phyloP scores from a whole-genome alignment of 2,329 filamentous ascomycete genomes.

The Ophiostoma perfectum region DNA sequence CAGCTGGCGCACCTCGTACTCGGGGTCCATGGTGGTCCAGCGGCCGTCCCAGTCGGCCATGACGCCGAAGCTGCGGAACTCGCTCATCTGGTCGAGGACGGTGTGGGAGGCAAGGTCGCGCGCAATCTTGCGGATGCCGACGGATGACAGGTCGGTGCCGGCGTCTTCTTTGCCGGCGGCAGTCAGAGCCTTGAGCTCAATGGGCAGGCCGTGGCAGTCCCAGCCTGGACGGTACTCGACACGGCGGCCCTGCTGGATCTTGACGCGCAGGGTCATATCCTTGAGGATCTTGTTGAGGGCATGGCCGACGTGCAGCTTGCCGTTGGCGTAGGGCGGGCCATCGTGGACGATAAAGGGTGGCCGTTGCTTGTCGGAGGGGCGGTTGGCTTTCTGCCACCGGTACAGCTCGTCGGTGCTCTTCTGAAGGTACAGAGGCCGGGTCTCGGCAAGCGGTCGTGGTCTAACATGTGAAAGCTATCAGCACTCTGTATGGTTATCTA shows the following conservation, averaged over 20 bases:
- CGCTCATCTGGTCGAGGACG: conserved; percentile 65
- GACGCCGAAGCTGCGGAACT: conserved; percentile 67
- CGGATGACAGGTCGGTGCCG: conserved; percentile 37
- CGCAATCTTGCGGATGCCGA: conserved; percentile 60
- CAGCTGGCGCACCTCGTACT: conserved; percentile 70
- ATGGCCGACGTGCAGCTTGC: conserved; percentile 83
- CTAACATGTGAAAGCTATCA: conserved; percentile 32
- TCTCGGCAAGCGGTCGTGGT: conserved; percentile 46
- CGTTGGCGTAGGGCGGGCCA: conserved; percentile 96
- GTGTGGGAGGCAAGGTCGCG: conserved; percentile 62
- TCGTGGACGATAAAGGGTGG: conserved; percentile 77
- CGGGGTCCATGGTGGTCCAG: conserved; percentile 74
- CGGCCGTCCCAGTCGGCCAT: conserved; percentile 75
- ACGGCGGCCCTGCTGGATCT: conserved; percentile 69
- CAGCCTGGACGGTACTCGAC: conserved; percentile 86
- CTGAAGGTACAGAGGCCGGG: conserved; percentile 57
- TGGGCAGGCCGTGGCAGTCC: conserved; percentile 96
- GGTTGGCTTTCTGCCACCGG: conserved; percentile 66
- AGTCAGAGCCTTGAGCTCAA: conserved; percentile 83
- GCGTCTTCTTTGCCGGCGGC: conserved; percentile 25
- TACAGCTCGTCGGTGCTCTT: conserved; percentile 85
- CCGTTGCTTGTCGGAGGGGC: conserved; percentile 43
- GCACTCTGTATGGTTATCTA: no score
- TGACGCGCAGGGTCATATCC: conserved; percentile 79
- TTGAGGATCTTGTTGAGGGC: conserved; percentile 96